Evolutionary conservation across 345 rosid species (phyloP), one percentile per base, ranked within the genome.

Genomic region (Linum tenue): DNA sequence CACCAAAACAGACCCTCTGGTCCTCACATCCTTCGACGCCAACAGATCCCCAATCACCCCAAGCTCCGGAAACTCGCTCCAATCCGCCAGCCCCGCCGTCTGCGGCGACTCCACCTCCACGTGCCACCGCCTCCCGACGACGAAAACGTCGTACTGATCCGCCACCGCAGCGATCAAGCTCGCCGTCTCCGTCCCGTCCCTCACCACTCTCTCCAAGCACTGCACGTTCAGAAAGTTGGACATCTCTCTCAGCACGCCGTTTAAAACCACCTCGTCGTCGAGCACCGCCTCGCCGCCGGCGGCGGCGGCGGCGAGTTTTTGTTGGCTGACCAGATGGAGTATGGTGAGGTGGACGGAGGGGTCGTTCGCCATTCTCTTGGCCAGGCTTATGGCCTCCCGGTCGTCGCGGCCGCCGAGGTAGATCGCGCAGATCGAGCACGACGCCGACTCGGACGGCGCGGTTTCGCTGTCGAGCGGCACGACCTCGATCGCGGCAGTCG

Each of bases 401-500:
- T 90, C 95, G 43, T 90, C 97, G 16, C 63, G 70, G 1, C 92
- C 92, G 0, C 95, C 95, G 7, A 81, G 64, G 74, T 84, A 90
- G 55, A 90, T 64, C 74, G 84, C 60, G 15, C 75, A 74, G 0
- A 75, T 70, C 31, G n/a, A 3, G 37, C 4, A 3, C 0, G 36
- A 4, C 3, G 67, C 1, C 5, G 35, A 9, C 31, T 48, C 3
- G 8, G 59, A 43, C 4, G 37, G 11, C 3, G 53, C 53, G 2
- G 9, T 3, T 48, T 9, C 53, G 14, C 14, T 48, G 14, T 9
- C 11, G 14, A 9, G 15, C 14, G 11, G 1, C 14, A 7, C 14
- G 3, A 48, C 31, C 31, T 22, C 31, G 31, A 22, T 22, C 31
- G 31, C 4, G 10, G 22, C 14, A 3, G 39, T 5, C 3, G 2